Conservation (phyloP, 192 early-diverging fungal genomes). For the Coemansia erecta region DNA sequence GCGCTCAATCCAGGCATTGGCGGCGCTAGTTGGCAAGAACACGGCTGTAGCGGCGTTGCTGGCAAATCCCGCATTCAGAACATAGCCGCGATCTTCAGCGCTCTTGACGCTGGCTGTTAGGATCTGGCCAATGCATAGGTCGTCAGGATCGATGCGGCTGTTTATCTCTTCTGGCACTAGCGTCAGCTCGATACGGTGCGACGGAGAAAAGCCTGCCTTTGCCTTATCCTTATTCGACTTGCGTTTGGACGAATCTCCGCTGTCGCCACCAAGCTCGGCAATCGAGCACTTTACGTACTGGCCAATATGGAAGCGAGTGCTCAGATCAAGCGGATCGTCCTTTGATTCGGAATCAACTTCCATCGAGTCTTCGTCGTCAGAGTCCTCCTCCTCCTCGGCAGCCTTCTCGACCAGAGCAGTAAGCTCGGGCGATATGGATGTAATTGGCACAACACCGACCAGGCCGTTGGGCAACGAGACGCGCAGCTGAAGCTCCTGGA, state of each 20-base stretch:
- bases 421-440: constrained; percentile 77
- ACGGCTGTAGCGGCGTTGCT: constrained; percentile 54
- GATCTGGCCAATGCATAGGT: constrained; percentile 69
- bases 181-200: constrained; percentile 65
- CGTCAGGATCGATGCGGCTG: constrained; percentile 59
- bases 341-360: constrained; percentile 38
- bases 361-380: constrained; percentile 49
- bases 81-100: constrained; percentile 92
- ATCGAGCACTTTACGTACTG: constrained; percentile 80
- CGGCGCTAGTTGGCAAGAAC: constrained; percentile 72
- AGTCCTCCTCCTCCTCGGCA: constrained; percentile 59
- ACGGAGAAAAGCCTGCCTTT: not conserved
- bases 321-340: constrained; percentile 67
- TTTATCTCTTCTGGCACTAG: constrained; percentile 80
- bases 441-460: constrained; percentile 79
- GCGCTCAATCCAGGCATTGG: constrained; percentile 60
- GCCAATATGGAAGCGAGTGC: constrained; percentile 70
- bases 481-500: constrained; percentile 78
- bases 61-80: constrained; percentile 71
- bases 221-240: constrained; percentile 49
- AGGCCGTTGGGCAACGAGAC: constrained; percentile 85
- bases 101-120: constrained; percentile 71
- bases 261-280: constrained; percentile 53
- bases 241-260: not conserved
- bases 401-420: constrained; percentile 68